Base-by-base conservation (phyloP, 2,329 filamentous ascomycete genomes). In the Ceratocystiopsis sp. region DNA sequence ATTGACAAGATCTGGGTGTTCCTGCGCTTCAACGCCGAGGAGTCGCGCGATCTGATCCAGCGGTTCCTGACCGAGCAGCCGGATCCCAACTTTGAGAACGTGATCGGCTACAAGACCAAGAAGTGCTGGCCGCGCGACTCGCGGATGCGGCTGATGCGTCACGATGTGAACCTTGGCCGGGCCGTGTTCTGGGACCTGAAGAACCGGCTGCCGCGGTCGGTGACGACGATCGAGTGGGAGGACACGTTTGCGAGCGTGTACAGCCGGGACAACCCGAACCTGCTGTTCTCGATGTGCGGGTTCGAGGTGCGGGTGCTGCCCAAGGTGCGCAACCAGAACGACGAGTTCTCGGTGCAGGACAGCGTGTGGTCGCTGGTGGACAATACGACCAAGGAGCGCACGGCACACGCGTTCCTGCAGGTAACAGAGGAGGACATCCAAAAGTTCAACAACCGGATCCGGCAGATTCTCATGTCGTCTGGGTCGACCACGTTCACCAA, bases 401-500 rank as follows among this genome's bases (percentile, higher is more conserved):
- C 91, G 3, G 93, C 91, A 0, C 86, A 96, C 61, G 91, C 93
- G 11, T 98, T 98, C 72, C 65, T 98, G 43, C 89, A 96, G 56
- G 91, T 98, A 18, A 96, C 91, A 0, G 89, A 96, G 55, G 91
- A 96, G 57, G 91, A 98, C 56, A 89, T 98, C 40, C 82, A 89
- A 51, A 96, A 96, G 62, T 98, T 98, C 70, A 98, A 98, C 64
- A 98, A 98, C 61, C 80, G 93, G 37, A 98, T 98, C 56, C 78
- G 91, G 46, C 91, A 98, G 57, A 98, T 98, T 57, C 71, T 98
- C 45, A 98, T 98, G 91, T 96, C 89, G 12, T 96, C 91, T 46
- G 93, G 91, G n/a, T 94, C 85, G 6, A 98, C 91, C 0, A 98
- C 91, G 0, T 98, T 98, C 64, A 98, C 91, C 38, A 98, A 98